Conservation (phyloP, 1,284 basidiomycete species). For the Ustilago trichophora region DNA sequence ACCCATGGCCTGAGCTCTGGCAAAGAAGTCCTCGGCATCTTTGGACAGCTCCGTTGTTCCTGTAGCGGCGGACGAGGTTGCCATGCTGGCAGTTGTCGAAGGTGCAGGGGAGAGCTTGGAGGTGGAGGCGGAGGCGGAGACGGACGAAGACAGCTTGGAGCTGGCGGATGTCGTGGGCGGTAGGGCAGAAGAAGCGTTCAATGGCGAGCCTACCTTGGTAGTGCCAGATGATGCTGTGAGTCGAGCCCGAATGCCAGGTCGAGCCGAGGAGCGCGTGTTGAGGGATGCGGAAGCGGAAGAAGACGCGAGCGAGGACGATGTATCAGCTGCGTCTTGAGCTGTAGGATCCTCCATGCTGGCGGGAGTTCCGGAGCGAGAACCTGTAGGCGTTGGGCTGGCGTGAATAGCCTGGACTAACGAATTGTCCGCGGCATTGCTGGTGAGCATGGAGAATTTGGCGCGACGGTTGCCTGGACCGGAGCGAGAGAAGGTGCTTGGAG, state of each 20-base stretch:
- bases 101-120: background rate
- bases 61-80: slow-evolving; percentile 3
- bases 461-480: slow-evolving; percentile 47
- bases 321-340: slow-evolving; percentile 8
- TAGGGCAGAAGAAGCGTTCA: slow-evolving; percentile 1
- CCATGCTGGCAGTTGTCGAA: background rate
- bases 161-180: background rate
- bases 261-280: slow-evolving; percentile 1
- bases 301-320: slow-evolving; percentile 5
- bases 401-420: slow-evolving; percentile 28
- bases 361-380: slow-evolving; percentile 38
- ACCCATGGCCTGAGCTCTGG: slow-evolving; percentile 63
- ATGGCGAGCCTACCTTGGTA: slow-evolving; percentile 6
- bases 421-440: slow-evolving; percentile 23
- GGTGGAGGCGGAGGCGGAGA: slow-evolving; percentile 6
- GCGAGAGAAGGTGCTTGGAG: slow-evolving; percentile 48
- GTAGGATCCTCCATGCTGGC: slow-evolving; percentile 32
- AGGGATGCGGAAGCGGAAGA: slow-evolving; percentile 5
- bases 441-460: slow-evolving; percentile 37
- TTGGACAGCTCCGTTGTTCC: slow-evolving; percentile 18
- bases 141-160: background rate
- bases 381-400: slow-evolving; percentile 36
- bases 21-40: slow-evolving; percentile 61
- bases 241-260: slow-evolving; percentile 13
- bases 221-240: slow-evolving; percentile 1